These are phyloP conservation scores for Didymella pomorum DNA, from an alignment of 2,329 filamentous ascomycete species.

Conservation along the genomic window DNA sequence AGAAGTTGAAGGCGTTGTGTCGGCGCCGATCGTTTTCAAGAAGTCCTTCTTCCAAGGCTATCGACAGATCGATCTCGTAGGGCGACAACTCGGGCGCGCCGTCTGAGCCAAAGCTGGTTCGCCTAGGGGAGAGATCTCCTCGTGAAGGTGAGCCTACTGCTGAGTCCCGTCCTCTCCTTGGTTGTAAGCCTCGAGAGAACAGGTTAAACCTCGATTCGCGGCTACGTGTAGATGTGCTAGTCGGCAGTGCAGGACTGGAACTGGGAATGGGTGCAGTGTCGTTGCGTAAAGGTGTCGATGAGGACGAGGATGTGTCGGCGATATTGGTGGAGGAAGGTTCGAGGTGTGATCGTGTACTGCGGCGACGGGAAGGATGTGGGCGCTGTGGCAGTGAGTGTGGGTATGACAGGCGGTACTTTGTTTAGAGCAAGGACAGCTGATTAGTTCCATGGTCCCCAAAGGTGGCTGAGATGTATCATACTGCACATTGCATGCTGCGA, in stretches of 20 bases:
- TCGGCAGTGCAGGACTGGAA: background rate
- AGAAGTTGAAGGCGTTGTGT: background rate
- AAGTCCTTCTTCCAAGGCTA: constrained; percentile 22
- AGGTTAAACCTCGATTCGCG: constrained; percentile 2
- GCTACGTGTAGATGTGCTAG: background rate
- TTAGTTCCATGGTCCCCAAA: background rate
- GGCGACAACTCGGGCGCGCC: background rate
- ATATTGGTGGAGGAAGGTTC: constrained; percentile 2
- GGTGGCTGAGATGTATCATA: background rate
- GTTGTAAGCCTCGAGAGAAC: background rate
- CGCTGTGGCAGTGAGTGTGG: constrained; percentile 19
- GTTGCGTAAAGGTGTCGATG: too few species aligned
- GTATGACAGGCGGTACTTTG: background rate
- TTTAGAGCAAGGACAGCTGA: background rate
- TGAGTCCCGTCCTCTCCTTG: constrained; percentile 10
- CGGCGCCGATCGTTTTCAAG: constrained; percentile 11
- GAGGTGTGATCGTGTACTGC: constrained; percentile 10
- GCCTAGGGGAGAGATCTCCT: constrained; percentile 1
- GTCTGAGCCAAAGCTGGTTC: background rate
- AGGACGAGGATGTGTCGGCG: background rate
- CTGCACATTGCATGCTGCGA: background rate
- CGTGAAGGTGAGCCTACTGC: constrained; percentile 19
- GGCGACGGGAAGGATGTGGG: constrained; percentile 8
- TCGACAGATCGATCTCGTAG: constrained; percentile 20
- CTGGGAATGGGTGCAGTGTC: background rate